Evolutionary conservation across 179 eudicot species (phyloP).

Genomic region (Dionaea muscipula): DNA sequence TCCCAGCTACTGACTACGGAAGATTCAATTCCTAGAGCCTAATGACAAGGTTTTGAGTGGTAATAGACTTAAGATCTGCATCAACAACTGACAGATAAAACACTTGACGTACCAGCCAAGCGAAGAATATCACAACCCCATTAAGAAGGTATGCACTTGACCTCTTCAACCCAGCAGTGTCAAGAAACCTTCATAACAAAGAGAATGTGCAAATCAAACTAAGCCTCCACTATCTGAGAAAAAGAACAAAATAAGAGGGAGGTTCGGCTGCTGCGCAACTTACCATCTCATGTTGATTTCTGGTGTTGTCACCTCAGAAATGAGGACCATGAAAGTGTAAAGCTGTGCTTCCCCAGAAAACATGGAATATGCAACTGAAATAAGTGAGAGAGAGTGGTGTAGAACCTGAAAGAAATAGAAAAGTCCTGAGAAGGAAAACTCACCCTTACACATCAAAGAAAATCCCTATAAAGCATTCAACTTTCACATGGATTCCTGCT

Average conservation of each 20-base stretch:
- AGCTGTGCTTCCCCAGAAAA: conserved; percentile 46
- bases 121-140: conserved; percentile 77
- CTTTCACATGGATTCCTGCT: too few relatives aligned
- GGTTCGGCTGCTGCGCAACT: neutral
- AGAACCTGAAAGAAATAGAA: conserved; percentile 21
- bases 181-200: conserved; percentile 61
- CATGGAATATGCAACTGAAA: conserved; percentile 40
- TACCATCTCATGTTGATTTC: conserved; percentile 42
- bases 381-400: conserved; percentile 37
- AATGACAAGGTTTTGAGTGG: too few relatives aligned
- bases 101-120: conserved; percentile 76
- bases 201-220: too few relatives aligned
- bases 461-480: too few relatives aligned
- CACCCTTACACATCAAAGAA: neutral
- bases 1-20: too few relatives aligned
- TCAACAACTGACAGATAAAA: neutral
- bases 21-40: too few relatives aligned
- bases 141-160: conserved; percentile 77
- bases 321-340: conserved; percentile 45
- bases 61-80: neutral
- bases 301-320: conserved; percentile 46
- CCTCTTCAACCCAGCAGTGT: conserved; percentile 75
- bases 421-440: neutral
- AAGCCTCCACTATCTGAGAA: neutral
- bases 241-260: neutral